Evolutionary conservation across 2,329 filamentous ascomycete genomes (phyloP).

Genomic region (Coniochaeta sp.): DNA sequence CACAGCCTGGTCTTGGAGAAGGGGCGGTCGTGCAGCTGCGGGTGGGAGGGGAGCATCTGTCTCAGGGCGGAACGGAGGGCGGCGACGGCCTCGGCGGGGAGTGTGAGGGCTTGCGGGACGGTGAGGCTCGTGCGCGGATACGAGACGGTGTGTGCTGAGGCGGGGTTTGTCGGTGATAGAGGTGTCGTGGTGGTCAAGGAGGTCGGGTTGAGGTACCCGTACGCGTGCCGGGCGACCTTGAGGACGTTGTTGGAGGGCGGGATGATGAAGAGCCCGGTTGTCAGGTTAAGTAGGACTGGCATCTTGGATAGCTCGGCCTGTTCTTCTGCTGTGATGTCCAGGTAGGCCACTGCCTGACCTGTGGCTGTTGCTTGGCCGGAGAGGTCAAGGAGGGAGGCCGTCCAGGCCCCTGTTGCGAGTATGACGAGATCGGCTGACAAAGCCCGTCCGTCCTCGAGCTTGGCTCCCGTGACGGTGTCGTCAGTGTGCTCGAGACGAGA

Average conservation of each 20-base stretch:
- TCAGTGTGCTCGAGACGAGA: slow-evolving; percentile 31
- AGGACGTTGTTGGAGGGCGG: slow-evolving; percentile 56
- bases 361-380: slow-evolving; percentile 71
- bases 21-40: slow-evolving; percentile 47
- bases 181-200: slow-evolving; percentile 10
- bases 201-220: slow-evolving; percentile 55
- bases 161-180: slow-evolving; percentile 4
- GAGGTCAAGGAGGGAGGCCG: slow-evolving; percentile 68
- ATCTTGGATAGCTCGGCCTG: slow-evolving; percentile 55
- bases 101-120: slow-evolving; percentile 37
- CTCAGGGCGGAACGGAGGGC: slow-evolving; percentile 55
- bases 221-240: slow-evolving; percentile 64
- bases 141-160: slow-evolving; percentile 19
- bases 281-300: slow-evolving; percentile 68
- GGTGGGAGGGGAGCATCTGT: slow-evolving; percentile 48
- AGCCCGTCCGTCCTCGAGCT: slow-evolving; percentile 25
- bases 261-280: slow-evolving; percentile 66
- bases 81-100: slow-evolving; percentile 53
- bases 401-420: slow-evolving; percentile 85
- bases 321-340: slow-evolving; percentile 66
- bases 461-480: slow-evolving; percentile 46
- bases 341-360: slow-evolving; percentile 73
- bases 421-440: slow-evolving; percentile 58
- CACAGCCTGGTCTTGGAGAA: slow-evolving; percentile 59
- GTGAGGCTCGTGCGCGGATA: slow-evolving; percentile 40